Percentiles rank a stretch among this genome's conserved stretches.
Evolutionary conservation across 352 stramenopile species (phyloP).

Genomic region (Phytophthora pisi): DNA sequence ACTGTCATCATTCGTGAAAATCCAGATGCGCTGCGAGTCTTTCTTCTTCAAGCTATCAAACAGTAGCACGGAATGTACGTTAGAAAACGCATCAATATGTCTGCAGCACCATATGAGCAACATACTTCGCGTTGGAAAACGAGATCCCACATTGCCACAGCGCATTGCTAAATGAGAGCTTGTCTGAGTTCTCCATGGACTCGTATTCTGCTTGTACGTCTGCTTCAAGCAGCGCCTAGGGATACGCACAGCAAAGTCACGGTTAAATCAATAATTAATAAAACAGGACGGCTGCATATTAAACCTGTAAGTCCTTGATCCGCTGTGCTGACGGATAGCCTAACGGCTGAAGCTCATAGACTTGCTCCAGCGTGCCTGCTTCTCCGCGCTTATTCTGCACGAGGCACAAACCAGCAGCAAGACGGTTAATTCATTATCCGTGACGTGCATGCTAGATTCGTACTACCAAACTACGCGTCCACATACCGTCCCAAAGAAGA

Average conservation of each 20-base stretch:
- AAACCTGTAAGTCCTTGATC: conserved; percentile 77
- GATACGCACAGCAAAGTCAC: neutral
- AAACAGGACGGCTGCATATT: neutral
- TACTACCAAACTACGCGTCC: neutral
- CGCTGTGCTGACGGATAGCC: conserved; percentile 70
- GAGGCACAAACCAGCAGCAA: conserved; percentile 1
- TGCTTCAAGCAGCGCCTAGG: conserved; percentile 49
- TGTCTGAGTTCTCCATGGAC: conserved; percentile 65
- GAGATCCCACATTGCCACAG: conserved; percentile 84
- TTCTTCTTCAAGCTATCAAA: conserved; percentile 79
- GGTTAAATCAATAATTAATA: neutral
- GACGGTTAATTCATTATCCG: neutral
- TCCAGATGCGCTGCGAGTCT: conserved; percentile 85
- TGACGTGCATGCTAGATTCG: neutral
- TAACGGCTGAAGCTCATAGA: conserved; percentile 80
- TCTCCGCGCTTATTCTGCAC: conserved; percentile 64
- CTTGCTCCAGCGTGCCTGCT: conserved; percentile 60
- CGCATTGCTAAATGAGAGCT: conserved; percentile 79
- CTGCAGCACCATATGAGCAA: neutral
- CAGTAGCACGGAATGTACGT: neutral
- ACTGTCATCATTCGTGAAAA: conserved; percentile 85
- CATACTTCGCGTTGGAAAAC: conserved; percentile 82
- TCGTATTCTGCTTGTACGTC: conserved; percentile 53
- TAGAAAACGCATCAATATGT: neutral
- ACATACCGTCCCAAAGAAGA: conserved; percentile 80